These are phyloP conservation scores for Cicer judaicum DNA, from an alignment of 306 rosid genomes.

Conservation along the genomic window DNA sequence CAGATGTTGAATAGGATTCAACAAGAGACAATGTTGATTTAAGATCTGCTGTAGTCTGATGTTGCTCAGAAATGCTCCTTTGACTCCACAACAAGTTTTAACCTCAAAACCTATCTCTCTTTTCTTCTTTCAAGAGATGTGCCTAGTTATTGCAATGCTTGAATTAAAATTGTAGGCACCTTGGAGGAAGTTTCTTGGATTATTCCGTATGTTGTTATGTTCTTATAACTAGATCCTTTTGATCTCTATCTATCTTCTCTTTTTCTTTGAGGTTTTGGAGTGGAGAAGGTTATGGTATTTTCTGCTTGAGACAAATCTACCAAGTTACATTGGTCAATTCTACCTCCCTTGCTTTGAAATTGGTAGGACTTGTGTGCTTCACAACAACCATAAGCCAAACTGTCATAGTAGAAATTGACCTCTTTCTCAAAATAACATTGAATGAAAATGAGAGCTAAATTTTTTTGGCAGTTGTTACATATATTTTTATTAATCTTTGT, in stretches of 20 bases:
- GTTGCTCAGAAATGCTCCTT: no score
- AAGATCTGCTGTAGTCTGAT: background rate
- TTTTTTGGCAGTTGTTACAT: conserved; percentile 30
- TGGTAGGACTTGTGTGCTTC: conserved; percentile 43
- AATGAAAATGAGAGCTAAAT: conserved; percentile 37
- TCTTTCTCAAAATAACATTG: conserved; percentile 43
- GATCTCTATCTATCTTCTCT: conserved; percentile 17
- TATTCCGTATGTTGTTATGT: conserved; percentile 40
- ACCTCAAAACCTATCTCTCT: conserved; percentile 23
- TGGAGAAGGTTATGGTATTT: conserved; percentile 32
- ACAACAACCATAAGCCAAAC: conserved; percentile 35
- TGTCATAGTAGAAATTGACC: conserved; percentile 46
- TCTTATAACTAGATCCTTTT: conserved; percentile 37
- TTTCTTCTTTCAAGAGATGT: conserved; percentile 44
- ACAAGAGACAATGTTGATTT: conserved; percentile 66
- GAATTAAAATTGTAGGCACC: conserved; percentile 46
- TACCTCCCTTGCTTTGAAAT: conserved; percentile 42
- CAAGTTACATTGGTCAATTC: conserved; percentile 42
- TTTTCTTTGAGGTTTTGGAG: conserved; percentile 12
- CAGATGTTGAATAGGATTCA: conserved; percentile 74
- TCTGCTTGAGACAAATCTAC: conserved; percentile 33
- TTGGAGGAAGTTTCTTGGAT: conserved; percentile 51
- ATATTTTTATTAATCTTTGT: conserved; percentile 8
- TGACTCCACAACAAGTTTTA: background rate
- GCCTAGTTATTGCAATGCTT: conserved; percentile 54